Conservation (phyloP, 2,329 filamentous ascomycete species). For the Aspergillus oerlinghausenensis region DNA sequence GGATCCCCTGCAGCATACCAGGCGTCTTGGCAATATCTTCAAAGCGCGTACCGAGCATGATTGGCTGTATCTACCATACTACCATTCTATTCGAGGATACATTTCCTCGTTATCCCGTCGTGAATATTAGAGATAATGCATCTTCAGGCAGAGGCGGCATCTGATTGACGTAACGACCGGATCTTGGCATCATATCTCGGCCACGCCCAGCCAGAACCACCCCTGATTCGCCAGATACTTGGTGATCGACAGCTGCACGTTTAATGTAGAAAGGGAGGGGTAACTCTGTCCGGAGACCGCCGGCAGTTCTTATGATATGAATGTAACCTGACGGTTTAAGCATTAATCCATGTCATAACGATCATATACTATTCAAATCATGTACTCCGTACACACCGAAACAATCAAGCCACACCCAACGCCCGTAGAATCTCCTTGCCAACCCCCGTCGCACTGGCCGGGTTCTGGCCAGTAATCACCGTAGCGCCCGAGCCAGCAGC, state of each 20-base stretch:
- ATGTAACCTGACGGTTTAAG: not conserved
- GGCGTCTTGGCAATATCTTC: not conserved
- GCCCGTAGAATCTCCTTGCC: constrained; percentile 42
- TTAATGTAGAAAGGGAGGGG: not conserved
- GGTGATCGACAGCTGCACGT: not conserved
- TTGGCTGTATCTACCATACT: not conserved
- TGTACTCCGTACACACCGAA: not conserved
- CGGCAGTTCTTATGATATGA: not conserved
- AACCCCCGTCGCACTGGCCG: constrained; percentile 40
- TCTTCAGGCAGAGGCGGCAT: not conserved
- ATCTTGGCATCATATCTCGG: not conserved
- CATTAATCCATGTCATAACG: not conserved
- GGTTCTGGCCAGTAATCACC: constrained; percentile 48
- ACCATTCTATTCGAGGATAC: not conserved
- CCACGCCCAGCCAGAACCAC: not conserved
- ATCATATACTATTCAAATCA: not conserved
- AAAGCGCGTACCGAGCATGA: not conserved
- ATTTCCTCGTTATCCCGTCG: not conserved
- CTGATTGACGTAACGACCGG: not conserved
- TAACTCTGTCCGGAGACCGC: constrained; percentile 4
- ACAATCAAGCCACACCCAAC: constrained; percentile 9
- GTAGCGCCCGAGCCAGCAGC: constrained; percentile 21
- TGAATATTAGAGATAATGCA: not conserved
- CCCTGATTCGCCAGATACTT: not conserved
- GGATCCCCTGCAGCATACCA: not conserved